These are phyloP conservation scores for Rhodofomes roseus DNA, from an alignment of 1,284 basidiomycete genomes.

Conservation along the genomic window DNA sequence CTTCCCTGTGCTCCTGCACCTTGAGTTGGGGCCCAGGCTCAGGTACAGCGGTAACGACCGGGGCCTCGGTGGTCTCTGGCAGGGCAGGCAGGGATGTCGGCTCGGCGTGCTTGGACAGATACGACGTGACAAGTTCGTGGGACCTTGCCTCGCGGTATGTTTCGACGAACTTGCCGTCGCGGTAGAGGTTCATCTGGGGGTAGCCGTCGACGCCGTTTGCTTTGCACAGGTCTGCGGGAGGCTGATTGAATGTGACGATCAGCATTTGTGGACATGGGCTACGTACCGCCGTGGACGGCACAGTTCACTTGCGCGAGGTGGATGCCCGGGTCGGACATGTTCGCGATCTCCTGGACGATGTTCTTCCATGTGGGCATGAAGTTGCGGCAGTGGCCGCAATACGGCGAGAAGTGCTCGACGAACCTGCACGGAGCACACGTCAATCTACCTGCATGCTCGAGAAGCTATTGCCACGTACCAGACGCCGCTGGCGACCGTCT, in stretches of 20 bases:
- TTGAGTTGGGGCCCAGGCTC: slow-evolving; percentile 2
- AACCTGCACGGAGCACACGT: slow-evolving; percentile 38
- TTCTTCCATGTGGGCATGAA: slow-evolving; percentile 86
- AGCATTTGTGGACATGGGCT: neutral
- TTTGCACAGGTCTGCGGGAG: slow-evolving; percentile 68
- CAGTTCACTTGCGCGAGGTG: slow-evolving; percentile 87
- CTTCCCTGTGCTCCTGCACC: slow-evolving; percentile 5
- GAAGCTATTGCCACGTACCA: slow-evolving; percentile 47
- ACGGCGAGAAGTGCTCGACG: slow-evolving; percentile 76
- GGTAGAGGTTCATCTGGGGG: slow-evolving; percentile 77
- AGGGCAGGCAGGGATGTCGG: slow-evolving; percentile 21
- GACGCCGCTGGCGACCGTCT: slow-evolving; percentile 54
- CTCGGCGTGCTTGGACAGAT: slow-evolving; percentile 40
- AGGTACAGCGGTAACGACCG: slow-evolving; percentile 8
- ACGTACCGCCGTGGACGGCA: slow-evolving; percentile 74
- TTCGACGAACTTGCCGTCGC: slow-evolving; percentile 60
- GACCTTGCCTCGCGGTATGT: slow-evolving; percentile 54
- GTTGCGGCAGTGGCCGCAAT: slow-evolving; percentile 72
- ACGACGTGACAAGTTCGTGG: slow-evolving; percentile 47
- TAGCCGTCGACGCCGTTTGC: slow-evolving; percentile 70
- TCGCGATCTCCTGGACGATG: slow-evolving; percentile 57
- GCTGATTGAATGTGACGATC: neutral
- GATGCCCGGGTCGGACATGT: slow-evolving; percentile 53
- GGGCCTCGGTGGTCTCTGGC: slow-evolving; percentile 10
- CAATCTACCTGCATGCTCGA: neutral